Evolutionary conservation across 2,329 filamentous ascomycete genomes (phyloP).

Genomic region (Biscogniauxia sp.): DNA sequence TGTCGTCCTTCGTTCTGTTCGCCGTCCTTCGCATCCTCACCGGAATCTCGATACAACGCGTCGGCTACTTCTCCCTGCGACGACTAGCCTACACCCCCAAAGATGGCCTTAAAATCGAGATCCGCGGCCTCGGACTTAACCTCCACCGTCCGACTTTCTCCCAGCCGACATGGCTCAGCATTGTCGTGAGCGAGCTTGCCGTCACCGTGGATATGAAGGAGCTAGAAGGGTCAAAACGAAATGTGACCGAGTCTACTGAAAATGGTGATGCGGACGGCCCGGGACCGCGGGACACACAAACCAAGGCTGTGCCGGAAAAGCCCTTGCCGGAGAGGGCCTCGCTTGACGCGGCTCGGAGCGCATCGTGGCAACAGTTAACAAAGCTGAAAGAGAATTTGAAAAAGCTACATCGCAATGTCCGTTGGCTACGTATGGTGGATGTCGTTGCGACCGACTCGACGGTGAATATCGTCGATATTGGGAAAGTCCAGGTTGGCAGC

Average conservation of each 20-base stretch:
- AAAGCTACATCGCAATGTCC: conserved; percentile 77
- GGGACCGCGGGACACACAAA: conserved; percentile 17
- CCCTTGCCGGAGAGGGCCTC: conserved; percentile 30
- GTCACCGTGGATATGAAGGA: conserved; percentile 77
- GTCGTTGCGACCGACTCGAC: conserved; percentile 79
- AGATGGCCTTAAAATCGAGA: conserved; percentile 86
- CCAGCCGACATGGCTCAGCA: conserved; percentile 92
- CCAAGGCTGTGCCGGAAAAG: conserved; percentile 27
- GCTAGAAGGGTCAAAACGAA: conserved; percentile 51
- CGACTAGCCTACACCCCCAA: conserved; percentile 85
- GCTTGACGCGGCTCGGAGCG: conserved; percentile 50
- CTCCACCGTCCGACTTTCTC: conserved; percentile 94
- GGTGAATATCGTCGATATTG: conserved; percentile 75
- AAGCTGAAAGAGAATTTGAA: conserved; percentile 83
- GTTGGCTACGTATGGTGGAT: conserved; percentile 88
- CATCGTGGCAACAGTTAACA: conserved; percentile 79
- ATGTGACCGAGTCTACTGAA: conserved; percentile 31
- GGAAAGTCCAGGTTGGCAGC: conserved; percentile 79
- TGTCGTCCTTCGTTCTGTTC: conserved; percentile 90
- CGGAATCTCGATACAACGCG: conserved; percentile 90
- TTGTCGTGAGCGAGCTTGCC: conserved; percentile 81
- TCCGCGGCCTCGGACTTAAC: conserved; percentile 82
- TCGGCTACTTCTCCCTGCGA: conserved; percentile 89
- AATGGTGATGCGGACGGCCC: conserved; percentile 24
- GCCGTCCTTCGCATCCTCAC: conserved; percentile 89